Evolutionary conservation across 345 rosid genomes (phyloP), one percentile per base, ranked within the genome.

Genomic region (Passiflora organensis): DNA sequence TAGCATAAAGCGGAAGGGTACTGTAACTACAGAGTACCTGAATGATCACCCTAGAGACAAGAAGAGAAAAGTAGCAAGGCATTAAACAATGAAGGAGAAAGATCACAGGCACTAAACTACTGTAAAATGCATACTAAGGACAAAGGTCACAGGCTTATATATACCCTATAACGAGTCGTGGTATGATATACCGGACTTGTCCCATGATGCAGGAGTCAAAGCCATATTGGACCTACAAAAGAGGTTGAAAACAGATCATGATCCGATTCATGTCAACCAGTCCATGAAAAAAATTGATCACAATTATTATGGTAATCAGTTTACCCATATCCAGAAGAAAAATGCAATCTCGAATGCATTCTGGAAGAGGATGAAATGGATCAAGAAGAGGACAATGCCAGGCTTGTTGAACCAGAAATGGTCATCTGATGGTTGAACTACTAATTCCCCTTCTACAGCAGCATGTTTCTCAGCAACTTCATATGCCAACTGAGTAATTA

Each of bases 161-260:
- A 69, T 80, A 89, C 97, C 97, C 93, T 17, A 86, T 82, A 34
- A 82, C 47, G 11, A 89, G 83, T 65, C 95, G 69, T 15, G 89
- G 89, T 55, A 86, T 66, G 13, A 86, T 70, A 51, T 62, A 89
- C 22, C 59, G 37, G 56, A 78, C 62, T 25, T 84, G 74, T n/a
- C 80, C 97, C 93, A 89, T 86, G 43, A 89, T 81, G 81, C 95
- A 89, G 50, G 98, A 91, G n/a, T 72, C 63, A 67, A 70, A 81
- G 20, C 82, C 82, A 70, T 82, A 91, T 65, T 82, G 84, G 21
- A 73, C 44, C 98, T 91, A 76, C 66, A 43, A 3, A 8, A 25
- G 32, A n/a, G n/a, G n/a, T 5, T 34, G 5, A 60, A 12, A 56
- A 13, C 28, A 36, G 11, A 28, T 46, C 1, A 48, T 48, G 20